These are phyloP conservation scores for Hemileccinum rubropunctum DNA, from an alignment of 768 basidiomycete species.

Conservation along the genomic window DNA sequence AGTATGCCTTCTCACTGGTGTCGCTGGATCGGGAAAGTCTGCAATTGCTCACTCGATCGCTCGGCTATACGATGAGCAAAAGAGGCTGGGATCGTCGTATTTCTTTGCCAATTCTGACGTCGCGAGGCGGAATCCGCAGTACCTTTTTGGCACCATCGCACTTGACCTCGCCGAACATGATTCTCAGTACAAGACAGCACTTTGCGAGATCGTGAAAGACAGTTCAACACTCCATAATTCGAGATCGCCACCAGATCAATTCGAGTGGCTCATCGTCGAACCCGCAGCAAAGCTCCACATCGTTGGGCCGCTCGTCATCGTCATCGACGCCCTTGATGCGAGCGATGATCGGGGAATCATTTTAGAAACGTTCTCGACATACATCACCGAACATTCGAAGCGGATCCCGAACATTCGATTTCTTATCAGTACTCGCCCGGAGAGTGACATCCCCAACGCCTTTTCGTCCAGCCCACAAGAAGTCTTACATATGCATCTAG, in stretches of 20 bases:
- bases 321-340: conserved; percentile 29
- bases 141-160: too few relatives aligned
- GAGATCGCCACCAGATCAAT: conserved; percentile 7
- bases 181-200: too few relatives aligned
- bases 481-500: too few relatives aligned
- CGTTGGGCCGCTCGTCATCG: conserved; percentile 24
- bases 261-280: conserved; percentile 19
- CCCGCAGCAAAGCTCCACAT: conserved; percentile 14
- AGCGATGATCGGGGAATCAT: conserved; percentile 7
- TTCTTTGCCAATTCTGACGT: too few relatives aligned
- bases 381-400: conserved; percentile 2
- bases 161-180: too few relatives aligned
- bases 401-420: conserved; percentile 12
- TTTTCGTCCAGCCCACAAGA: not conserved
- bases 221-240: conserved; percentile 2
- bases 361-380: not conserved
- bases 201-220: not conserved
- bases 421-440: not conserved
- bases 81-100: too few relatives aligned
- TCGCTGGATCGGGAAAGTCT: not conserved
- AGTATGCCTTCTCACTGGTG: not conserved
- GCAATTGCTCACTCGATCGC: too few relatives aligned
- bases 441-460: not conserved
- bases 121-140: too few relatives aligned
- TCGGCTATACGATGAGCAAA: too few relatives aligned